Evolutionary conservation across 345 rosid species (phyloP).

Genomic region (Moricandia arvensis): DNA sequence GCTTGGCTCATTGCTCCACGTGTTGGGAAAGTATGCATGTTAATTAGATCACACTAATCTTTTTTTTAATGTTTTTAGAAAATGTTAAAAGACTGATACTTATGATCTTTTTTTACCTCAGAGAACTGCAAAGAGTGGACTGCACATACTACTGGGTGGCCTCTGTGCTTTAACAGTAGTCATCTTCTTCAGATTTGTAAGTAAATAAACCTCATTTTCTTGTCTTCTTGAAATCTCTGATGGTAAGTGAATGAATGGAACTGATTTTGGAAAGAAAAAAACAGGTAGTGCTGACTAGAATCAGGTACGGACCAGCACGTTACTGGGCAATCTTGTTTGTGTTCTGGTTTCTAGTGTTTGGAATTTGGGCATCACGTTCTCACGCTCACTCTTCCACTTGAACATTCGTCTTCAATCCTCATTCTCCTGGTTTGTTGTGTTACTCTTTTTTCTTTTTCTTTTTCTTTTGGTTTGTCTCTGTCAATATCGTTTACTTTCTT

Average conservation of each 20-base stretch:
- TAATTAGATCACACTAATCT: background rate
- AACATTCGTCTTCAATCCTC: background rate
- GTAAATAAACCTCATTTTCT: constrained; percentile 30
- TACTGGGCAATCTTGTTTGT: constrained; percentile 95
- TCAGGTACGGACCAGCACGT: constrained; percentile 94
- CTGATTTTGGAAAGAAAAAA: constrained; percentile 22
- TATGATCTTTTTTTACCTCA: constrained; percentile 28
- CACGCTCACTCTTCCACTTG: constrained; percentile 34
- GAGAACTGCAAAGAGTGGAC: constrained; percentile 95
- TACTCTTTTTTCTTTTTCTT: background rate
- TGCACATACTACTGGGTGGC: constrained; percentile 92
- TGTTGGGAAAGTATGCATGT: constrained; percentile 80
- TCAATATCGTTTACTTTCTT: constrained; percentile 16
- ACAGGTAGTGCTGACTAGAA: constrained; percentile 87
- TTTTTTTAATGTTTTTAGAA: background rate
- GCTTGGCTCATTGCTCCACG: constrained; percentile 97
- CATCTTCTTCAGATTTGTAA: constrained; percentile 92
- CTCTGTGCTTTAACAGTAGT: constrained; percentile 88
- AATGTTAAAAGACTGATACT: background rate
- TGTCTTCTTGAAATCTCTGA: constrained; percentile 5
- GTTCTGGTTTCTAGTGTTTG: constrained; percentile 96
- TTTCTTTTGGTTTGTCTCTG: background rate
- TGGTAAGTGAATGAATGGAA: background rate
- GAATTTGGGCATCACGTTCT: constrained; percentile 84
- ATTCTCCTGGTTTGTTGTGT: background rate